Evolutionary conservation across 2,329 filamentous ascomycete genomes (phyloP).

Genomic region (Aspergillus felis): DNA sequence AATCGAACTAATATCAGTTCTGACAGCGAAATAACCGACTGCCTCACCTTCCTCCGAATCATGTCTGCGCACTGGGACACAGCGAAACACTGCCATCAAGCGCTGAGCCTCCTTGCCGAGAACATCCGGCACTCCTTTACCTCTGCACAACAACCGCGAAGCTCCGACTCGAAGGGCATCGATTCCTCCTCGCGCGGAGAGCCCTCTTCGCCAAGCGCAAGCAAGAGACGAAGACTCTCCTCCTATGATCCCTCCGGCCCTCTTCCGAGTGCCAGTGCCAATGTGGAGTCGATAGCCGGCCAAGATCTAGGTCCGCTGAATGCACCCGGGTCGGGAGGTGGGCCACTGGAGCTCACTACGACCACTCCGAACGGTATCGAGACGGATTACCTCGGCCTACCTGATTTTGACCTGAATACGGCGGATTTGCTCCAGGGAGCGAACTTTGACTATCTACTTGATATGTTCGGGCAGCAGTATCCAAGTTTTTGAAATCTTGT

Average conservation of each 20-base stretch:
- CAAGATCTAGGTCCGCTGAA: background rate
- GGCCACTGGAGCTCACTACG: background rate
- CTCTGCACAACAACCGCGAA: slow-evolving; percentile 1
- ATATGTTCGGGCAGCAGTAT: slow-evolving; percentile 30
- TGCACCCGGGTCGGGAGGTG: background rate
- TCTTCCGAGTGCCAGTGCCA: background rate
- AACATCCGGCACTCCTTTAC: slow-evolving; percentile 25
- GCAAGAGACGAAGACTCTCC: background rate
- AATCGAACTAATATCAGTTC: no score
- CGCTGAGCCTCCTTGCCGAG: slow-evolving; percentile 29
- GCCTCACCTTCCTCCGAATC: slow-evolving; percentile 26
- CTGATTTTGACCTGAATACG: slow-evolving; percentile 22
- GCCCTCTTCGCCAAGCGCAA: background rate
- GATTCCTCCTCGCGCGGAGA: background rate
- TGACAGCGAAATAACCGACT: slow-evolving; percentile 37
- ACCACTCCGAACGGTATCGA: background rate
- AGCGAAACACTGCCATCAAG: slow-evolving; percentile 37
- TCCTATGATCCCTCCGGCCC: background rate
- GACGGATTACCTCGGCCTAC: no score
- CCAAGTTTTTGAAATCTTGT: slow-evolving; percentile 21
- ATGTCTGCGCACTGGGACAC: slow-evolving; percentile 41
- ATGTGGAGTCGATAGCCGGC: background rate
- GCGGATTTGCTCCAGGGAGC: slow-evolving; percentile 30
- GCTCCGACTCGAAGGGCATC: background rate
- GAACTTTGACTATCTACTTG: slow-evolving; percentile 30